These are phyloP conservation scores for Penicillium tannophilum DNA, from an alignment of 495 filamentous ascomycete genomes.

Conservation along the genomic window DNA sequence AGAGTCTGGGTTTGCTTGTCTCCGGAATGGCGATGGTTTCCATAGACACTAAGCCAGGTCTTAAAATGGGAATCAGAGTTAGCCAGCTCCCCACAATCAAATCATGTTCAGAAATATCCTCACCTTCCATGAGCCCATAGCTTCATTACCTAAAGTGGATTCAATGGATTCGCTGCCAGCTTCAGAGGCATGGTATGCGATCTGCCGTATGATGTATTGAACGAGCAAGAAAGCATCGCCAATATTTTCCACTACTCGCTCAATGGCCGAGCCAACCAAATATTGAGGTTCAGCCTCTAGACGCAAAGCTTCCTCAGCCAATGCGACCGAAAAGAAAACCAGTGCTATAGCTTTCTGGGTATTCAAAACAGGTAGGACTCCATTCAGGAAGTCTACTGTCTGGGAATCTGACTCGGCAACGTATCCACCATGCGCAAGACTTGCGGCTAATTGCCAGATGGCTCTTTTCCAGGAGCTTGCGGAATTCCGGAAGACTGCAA, in stretches of 20 bases:
- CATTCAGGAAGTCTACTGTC: slow-evolving; percentile 47
- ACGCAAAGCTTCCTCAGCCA: slow-evolving; percentile 69
- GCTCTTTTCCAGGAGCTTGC: slow-evolving; percentile 68
- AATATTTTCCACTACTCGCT: slow-evolving; percentile 33
- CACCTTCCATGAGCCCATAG: slow-evolving; percentile 43
- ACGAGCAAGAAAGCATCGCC: slow-evolving; percentile 42
- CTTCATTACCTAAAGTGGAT: slow-evolving; percentile 30
- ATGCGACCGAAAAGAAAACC: slow-evolving; percentile 70
- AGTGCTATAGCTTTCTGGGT: slow-evolving; percentile 57
- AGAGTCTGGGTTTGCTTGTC: slow-evolving; percentile 27
- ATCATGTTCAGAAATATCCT: slow-evolving; percentile 10
- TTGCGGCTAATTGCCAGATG: slow-evolving; percentile 67
- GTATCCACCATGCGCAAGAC: slow-evolving; percentile 55
- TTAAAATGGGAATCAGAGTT: neutral
- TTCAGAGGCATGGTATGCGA: slow-evolving; percentile 29
- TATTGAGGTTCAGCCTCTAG: slow-evolving; percentile 26
- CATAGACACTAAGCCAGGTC: slow-evolving; percentile 27
- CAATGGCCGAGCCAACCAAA: slow-evolving; percentile 16
- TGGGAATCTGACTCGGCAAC: slow-evolving; percentile 52
- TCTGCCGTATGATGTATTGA: slow-evolving; percentile 39
- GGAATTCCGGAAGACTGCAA: slow-evolving; percentile 76
- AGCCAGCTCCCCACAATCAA: neutral
- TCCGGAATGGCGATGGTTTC: slow-evolving; percentile 16
- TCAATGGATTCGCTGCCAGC: slow-evolving; percentile 26
- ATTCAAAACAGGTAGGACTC: slow-evolving; percentile 52